Evolutionary conservation across 345 rosid species (phyloP).

Genomic region (Lagerstroemia speciosa): DNA sequence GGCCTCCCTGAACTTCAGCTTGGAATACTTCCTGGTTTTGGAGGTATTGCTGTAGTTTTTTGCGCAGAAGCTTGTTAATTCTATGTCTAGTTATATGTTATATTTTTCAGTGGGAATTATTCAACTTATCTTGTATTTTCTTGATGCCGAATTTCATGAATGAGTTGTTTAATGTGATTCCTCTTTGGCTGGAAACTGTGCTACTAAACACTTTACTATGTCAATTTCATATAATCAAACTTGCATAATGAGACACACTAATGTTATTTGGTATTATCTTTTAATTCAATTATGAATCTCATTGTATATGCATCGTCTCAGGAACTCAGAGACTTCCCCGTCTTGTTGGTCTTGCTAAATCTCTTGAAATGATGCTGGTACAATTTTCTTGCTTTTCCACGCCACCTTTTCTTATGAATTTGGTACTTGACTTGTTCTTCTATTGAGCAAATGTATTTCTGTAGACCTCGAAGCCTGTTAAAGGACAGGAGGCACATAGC

Average conservation of each 20-base stretch:
- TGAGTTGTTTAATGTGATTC: not conserved
- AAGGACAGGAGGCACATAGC: conserved; percentile 59
- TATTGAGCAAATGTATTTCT: conserved; percentile 5
- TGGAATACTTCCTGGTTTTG: conserved; percentile 94
- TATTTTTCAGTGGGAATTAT: not conserved
- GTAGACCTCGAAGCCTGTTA: conserved; percentile 85
- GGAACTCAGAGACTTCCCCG: conserved; percentile 99
- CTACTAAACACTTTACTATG: not conserved
- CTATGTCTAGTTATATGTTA: not conserved
- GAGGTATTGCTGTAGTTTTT: conserved; percentile 42
- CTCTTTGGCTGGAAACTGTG: not conserved
- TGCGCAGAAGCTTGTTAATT: not conserved
- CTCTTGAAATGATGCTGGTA: conserved; percentile 98
- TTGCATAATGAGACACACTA: not conserved
- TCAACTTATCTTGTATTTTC: not conserved
- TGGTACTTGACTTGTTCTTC: not conserved
- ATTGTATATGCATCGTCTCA: conserved; percentile 29
- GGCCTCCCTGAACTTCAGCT: conserved; percentile 97
- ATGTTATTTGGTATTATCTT: not conserved
- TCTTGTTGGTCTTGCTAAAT: conserved; percentile 86
- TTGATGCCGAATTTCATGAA: not conserved
- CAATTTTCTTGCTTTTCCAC: conserved; percentile 15
- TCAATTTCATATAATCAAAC: not conserved
- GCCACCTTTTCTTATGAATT: not conserved
- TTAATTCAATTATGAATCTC: conserved; percentile 5